phyloP scores from a whole-genome alignment of 176 grass and related monocot species.

The Bolboschoenus planiculmis region DNA sequence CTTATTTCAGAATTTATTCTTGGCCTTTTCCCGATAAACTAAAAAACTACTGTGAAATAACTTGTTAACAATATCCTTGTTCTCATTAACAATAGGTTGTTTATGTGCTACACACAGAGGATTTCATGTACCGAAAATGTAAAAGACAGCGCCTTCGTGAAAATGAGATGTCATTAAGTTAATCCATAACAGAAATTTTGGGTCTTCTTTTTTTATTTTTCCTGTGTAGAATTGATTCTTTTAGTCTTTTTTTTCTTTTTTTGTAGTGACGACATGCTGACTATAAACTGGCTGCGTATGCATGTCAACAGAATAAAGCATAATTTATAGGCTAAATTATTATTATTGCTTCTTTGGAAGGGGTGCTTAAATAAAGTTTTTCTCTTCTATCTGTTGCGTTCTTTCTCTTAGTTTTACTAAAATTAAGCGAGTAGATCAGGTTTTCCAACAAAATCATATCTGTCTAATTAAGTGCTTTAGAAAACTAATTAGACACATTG shows the following conservation, averaged over 20 bases:
- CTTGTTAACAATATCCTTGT: not conserved
- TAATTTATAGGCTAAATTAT: not conserved
- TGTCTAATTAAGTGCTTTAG: not conserved
- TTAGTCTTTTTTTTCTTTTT: conserved; percentile 11
- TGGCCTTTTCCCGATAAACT: not conserved
- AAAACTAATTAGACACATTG: not conserved
- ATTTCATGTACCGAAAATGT: conserved; percentile 62
- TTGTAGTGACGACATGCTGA: conserved; percentile 29
- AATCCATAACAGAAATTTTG: conserved; percentile 20
- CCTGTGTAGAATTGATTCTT: conserved; percentile 52
- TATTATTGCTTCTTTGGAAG: not conserved
- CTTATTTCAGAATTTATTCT: not conserved
- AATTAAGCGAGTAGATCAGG: not conserved
- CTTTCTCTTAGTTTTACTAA: not conserved
- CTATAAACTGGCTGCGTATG: conserved; percentile 24
- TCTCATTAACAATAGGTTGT: conserved; percentile 40
- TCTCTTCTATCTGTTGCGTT: not conserved
- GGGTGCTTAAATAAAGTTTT: not conserved
- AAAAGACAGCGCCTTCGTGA: conserved; percentile 40
- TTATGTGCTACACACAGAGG: conserved; percentile 93
- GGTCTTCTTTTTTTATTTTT: conserved; percentile 31
- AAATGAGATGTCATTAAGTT: not conserved
- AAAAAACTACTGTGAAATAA: not conserved
- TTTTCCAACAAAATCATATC: not conserved
- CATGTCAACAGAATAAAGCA: not conserved